Evolutionary conservation across 129 eudicot species (phyloP).

Genomic region (Helianthus tuberosus): DNA sequence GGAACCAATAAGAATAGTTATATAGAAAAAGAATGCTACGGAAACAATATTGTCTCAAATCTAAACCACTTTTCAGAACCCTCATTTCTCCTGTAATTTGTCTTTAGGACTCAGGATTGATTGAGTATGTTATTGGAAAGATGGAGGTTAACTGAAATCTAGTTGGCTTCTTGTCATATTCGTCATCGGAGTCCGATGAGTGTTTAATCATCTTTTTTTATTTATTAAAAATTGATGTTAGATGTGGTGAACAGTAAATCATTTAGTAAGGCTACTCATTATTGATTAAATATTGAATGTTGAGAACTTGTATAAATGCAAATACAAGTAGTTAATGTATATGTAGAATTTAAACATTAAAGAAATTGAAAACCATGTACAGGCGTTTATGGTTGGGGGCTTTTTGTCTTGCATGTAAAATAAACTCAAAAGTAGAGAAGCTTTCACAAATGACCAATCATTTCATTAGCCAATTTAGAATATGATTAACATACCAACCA

Average conservation of each 20-base stretch:
- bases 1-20: too few relatives aligned
- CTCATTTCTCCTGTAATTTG: too few relatives aligned
- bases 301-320: too few relatives aligned
- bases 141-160: too few relatives aligned
- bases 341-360: background rate
- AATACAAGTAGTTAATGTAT: background rate
- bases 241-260: background rate
- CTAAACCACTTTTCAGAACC: too few relatives aligned
- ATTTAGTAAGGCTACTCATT: background rate
- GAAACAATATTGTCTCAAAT: too few relatives aligned
- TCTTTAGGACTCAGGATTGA: too few relatives aligned
- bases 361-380: background rate
- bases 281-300: background rate
- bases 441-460: conserved; percentile 1
- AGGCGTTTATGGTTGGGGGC: background rate
- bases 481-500: background rate
- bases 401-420: background rate
- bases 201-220: too few relatives aligned
- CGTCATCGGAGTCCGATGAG: too few relatives aligned
- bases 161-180: too few relatives aligned
- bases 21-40: too few relatives aligned
- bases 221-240: background rate
- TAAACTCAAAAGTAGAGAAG: background rate
- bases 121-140: too few relatives aligned
- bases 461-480: background rate